Evolutionary conservation across 2,329 filamentous ascomycete genomes (phyloP).

Genomic region (Aspergillus tanneri): DNA sequence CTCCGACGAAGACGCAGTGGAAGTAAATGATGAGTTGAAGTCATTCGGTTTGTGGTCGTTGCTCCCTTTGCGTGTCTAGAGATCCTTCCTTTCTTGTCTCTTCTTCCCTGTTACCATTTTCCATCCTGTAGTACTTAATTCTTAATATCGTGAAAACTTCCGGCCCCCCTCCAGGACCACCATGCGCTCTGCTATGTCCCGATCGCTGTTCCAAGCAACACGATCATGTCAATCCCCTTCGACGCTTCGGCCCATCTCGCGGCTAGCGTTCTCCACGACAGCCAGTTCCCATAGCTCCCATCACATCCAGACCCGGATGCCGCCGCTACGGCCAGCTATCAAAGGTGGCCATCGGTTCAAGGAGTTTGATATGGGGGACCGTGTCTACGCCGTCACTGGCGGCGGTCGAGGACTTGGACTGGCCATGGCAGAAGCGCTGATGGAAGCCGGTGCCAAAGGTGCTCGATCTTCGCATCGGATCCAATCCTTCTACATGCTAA

Average conservation of each 20-base stretch:
- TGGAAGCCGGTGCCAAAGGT: slow-evolving; percentile 51
- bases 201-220: slow-evolving; percentile 16
- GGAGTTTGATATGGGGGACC: slow-evolving; percentile 45
- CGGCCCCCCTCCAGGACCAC: slow-evolving; percentile 1
- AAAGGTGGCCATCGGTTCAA: slow-evolving; percentile 36
- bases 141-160: slow-evolving; percentile 9
- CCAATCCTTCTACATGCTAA: not conserved
- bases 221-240: slow-evolving; percentile 12
- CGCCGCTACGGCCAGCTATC: slow-evolving; percentile 21
- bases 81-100: not conserved
- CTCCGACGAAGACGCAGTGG: slow-evolving; percentile 6
- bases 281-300: slow-evolving; percentile 21
- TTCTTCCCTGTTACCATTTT: not conserved
- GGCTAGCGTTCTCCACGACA: slow-evolving; percentile 22
- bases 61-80: not conserved
- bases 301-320: slow-evolving; percentile 35
- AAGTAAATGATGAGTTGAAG: too few species aligned
- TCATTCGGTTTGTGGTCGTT: not conserved
- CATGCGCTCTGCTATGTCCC: slow-evolving; percentile 20
- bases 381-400: slow-evolving; percentile 45
- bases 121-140: slow-evolving; percentile 5
- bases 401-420: slow-evolving; percentile 47
- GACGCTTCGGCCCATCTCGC: slow-evolving; percentile 10
- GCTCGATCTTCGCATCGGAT: not conserved
- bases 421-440: slow-evolving; percentile 47